These are phyloP conservation scores for Phellopilus nigrolimitatus DNA, from an alignment of 1,284 basidiomycete genomes.

Conservation along the genomic window DNA sequence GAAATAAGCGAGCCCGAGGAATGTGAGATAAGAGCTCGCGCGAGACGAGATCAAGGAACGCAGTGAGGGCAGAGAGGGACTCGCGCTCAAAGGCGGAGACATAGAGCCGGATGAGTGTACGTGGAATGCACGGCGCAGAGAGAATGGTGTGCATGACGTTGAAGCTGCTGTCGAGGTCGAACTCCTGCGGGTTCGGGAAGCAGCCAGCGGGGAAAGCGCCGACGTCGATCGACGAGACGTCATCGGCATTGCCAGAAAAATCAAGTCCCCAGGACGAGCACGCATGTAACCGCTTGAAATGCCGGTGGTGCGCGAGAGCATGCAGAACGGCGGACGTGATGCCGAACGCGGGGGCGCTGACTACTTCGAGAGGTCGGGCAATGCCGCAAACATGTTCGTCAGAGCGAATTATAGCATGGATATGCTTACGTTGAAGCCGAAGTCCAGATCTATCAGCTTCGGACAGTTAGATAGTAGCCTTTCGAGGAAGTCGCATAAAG, in stretches of 20 bases:
- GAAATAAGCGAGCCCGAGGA: conserved; percentile 6
- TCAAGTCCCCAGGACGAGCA: conserved; percentile 3
- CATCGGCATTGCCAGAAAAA: not conserved
- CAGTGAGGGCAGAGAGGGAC: not conserved
- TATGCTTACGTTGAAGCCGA: not conserved
- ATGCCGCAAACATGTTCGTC: not conserved
- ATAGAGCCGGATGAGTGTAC: not conserved
- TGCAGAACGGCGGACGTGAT: conserved; percentile 4
- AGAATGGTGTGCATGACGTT: conserved; percentile 1
- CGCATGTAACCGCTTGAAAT: not conserved
- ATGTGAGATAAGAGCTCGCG: not conserved
- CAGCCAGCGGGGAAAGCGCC: not conserved
- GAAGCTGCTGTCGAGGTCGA: conserved; percentile 6
- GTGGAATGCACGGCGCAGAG: not conserved
- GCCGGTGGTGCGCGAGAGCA: not conserved
- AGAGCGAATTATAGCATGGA: not conserved
- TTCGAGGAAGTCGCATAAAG: conserved; percentile 1
- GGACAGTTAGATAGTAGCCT: not conserved
- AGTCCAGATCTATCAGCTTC: not conserved
- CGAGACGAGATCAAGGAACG: conserved; percentile 1
- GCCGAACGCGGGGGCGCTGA: conserved; percentile 4
- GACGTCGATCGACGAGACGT: conserved; percentile 10
- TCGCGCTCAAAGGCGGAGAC: conserved; percentile 5
- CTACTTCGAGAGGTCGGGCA: not conserved
- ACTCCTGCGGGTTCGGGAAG: conserved; percentile 1